These are phyloP conservation scores for Trypanosoma brucei DNA, from an alignment of 208 protist genomes.

Conservation along the genomic window DNA sequence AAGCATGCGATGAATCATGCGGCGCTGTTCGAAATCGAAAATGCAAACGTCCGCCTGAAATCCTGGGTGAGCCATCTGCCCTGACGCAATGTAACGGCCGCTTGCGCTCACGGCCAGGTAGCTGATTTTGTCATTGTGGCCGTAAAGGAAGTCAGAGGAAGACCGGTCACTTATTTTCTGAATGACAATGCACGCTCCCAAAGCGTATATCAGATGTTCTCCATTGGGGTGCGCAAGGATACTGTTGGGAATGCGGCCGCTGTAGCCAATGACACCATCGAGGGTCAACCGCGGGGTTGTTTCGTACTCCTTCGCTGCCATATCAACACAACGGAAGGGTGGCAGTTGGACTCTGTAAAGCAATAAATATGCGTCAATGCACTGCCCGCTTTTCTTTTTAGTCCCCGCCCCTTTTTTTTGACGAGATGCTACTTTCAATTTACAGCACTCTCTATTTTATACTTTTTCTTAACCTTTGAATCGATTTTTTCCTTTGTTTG, in stretches of 20 bases:
- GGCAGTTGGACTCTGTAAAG: not conserved
- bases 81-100: slow-evolving; percentile 92
- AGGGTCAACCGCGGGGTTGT: slow-evolving; percentile 61
- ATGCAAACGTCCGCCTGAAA: slow-evolving; percentile 93
- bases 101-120: slow-evolving; percentile 88
- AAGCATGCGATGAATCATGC: slow-evolving; percentile 87
- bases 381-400: not conserved
- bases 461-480: not conserved
- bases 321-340: not conserved
- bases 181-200: slow-evolving; percentile 93
- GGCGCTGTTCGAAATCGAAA: slow-evolving; percentile 85
- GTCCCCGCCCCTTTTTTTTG: not conserved
- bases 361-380: not conserved
- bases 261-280: slow-evolving; percentile 82
- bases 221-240: slow-evolving; percentile 88
- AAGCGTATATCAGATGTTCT: slow-evolving; percentile 88
- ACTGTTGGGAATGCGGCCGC: slow-evolving; percentile 75
- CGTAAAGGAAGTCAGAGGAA: slow-evolving; percentile 89
- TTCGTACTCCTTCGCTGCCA: slow-evolving; percentile 59
- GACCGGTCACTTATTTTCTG: slow-evolving; percentile 66
- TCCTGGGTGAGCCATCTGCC: slow-evolving; percentile 92
- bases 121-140: slow-evolving; percentile 93
- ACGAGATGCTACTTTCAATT: not conserved
- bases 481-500: not conserved
- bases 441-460: not conserved